A percentile compares a stretch with the other conserved stretches of the same genome.
phyloP scores from a whole-genome alignment of 805 yeast genomes.

The Candida oleophila region DNA sequence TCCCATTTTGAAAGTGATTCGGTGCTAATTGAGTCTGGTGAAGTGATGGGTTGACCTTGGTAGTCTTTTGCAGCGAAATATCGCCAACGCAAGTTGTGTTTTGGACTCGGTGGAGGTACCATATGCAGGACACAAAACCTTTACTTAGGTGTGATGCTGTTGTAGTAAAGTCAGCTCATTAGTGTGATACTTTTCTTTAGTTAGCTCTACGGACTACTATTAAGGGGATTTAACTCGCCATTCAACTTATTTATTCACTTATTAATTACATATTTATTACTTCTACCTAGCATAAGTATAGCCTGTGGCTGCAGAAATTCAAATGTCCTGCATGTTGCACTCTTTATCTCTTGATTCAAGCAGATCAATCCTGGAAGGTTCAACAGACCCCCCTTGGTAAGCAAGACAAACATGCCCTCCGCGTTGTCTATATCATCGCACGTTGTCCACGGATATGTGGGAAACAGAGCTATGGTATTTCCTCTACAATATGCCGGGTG shows the following conservation, averaged over 20 bases:
- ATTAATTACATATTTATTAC: no score
- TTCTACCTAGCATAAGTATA: no score
- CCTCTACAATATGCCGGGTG: slow-evolving; percentile 65
- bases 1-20: background rate
- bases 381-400: no score
- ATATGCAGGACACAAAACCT: background rate
- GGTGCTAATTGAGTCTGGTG: no score
- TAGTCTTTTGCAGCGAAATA: no score
- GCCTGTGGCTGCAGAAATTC: no score
- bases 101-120: background rate
- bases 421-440: slow-evolving; percentile 64
- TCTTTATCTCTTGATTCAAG: background rate
- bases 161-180: background rate
- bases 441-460: slow-evolving; percentile 73
- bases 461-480: slow-evolving; percentile 64
- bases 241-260: no score
- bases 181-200: no score
- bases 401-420: slow-evolving; percentile 19
- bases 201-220: no score
- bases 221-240: no score
- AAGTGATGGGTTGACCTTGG: no score
- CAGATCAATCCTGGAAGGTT: background rate
- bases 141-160: no score
- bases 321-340: background rate
- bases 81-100: background rate